Conservation (phyloP, 345 rosid species). For the Limnanthes douglasii region DNA sequence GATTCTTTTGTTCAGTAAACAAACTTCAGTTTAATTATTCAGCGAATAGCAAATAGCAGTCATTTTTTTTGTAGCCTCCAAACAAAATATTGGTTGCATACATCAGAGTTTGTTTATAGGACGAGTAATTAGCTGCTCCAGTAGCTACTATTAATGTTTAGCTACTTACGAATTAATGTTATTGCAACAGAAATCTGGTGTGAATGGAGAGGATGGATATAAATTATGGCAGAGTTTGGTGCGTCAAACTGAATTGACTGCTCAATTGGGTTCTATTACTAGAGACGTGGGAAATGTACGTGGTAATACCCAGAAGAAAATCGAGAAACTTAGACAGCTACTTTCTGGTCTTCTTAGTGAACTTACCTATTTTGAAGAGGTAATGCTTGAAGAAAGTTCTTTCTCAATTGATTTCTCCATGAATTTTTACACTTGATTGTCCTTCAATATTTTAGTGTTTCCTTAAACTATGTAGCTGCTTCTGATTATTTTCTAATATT, state of each 20-base stretch:
- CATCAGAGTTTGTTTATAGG: too few species aligned
- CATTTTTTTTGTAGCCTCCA: too few species aligned
- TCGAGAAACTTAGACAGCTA: conserved; percentile 95
- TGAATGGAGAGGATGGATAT: conserved; percentile 56
- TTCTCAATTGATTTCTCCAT: conserved; percentile 6
- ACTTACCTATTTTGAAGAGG: conserved; percentile 97
- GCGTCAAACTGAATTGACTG: conserved; percentile 90
- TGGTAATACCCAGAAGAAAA: conserved; percentile 96
- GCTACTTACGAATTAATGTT: conserved; percentile 9
- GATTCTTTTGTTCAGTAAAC: too few species aligned
- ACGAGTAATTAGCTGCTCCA: too few species aligned
- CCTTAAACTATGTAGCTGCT: conserved; percentile 1
- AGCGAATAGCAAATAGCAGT: too few species aligned
- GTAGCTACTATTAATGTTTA: too few species aligned
- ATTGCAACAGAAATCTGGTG: conserved; percentile 45
- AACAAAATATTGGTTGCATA: too few species aligned
- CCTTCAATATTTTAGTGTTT: conserved; percentile 4
- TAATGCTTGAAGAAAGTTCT: conserved; percentile 15
- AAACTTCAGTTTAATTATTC: too few species aligned
- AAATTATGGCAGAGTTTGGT: conserved; percentile 90
- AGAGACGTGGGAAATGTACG: conserved; percentile 92
- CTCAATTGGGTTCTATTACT: conserved; percentile 79
- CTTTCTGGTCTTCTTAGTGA: conserved; percentile 92
- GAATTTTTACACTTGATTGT: conserved; percentile 3
- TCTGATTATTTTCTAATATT: conserved; percentile 6